Base-by-base conservation (phyloP, 805 yeast genomes). In the Millerago galiae region DNA sequence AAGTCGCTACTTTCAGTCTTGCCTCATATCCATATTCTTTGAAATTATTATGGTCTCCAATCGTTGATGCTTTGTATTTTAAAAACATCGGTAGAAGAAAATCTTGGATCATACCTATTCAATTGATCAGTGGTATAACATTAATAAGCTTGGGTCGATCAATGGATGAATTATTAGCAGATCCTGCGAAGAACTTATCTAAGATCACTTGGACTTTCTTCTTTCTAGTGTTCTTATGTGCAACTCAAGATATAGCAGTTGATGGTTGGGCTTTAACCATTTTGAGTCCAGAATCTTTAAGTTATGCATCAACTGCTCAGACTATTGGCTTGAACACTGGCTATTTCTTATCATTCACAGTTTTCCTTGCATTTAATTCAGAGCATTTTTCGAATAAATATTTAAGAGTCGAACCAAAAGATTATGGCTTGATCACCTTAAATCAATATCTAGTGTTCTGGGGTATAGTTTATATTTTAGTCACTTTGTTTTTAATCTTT, bases 241-340 rank as follows among this genome's bases (percentile, higher is more conserved):
- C 98, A 1, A 91, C 99, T 0, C 99, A 93, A 62, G 99, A 93
- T 60, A 93, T 93, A 43, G 98, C 99, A 0, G 99, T 93, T 17
- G 99, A 93, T 65, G 98, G 99, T 10, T 93, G 99, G 99, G 97
- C 98, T 0, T 67, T 93, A 56, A 93, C 96, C 2, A 79, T 91
- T 32, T 68, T 93, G 40, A 79, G 90, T 14, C 79, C 80, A 21
- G 77, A 76, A 24, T 83, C 95, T 12, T 69, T 93, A 47, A 81
- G 95, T 14, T 93, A 79, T 66, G 98, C 99, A 0, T 86, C 96
- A 5, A 93, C 99, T 0, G 99, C 99, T 0, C 99, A 93, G 63
- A 93, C 99, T 0, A 78, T 93, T 36, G 99, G 99, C 0, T 72
- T 93, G 47, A 93, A 93, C 65, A 74, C 91, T 3, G 99, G 99